phyloP scores from a whole-genome alignment of 1,284 basidiomycete genomes.

The Athelia psychrophila region DNA sequence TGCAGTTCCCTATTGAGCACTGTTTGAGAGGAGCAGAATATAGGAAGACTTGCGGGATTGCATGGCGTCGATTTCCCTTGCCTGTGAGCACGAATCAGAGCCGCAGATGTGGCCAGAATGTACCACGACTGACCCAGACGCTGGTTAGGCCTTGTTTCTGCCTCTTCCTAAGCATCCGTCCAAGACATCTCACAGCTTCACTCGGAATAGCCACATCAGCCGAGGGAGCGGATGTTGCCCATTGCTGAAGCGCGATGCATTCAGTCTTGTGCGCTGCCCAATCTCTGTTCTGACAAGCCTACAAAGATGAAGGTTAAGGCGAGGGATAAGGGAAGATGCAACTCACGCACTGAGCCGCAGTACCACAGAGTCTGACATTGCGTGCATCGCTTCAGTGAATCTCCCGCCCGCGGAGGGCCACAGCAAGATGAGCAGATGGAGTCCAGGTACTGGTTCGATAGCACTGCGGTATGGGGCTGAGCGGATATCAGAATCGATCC shows the following conservation, averaged over 20 bases:
- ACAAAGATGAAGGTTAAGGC: constrained; percentile 2
- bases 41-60: constrained; percentile 64
- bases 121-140: constrained; percentile 51
- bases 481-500: constrained; percentile 57
- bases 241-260: constrained; percentile 65
- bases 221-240: constrained; percentile 49
- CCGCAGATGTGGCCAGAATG: background rate
- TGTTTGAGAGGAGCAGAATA: background rate
- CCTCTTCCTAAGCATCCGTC: constrained; percentile 67
- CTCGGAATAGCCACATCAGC: constrained; percentile 51
- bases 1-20: constrained; percentile 20
- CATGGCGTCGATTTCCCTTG: constrained; percentile 62
- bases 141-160: constrained; percentile 53
- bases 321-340: constrained; percentile 2
- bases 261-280: constrained; percentile 79
- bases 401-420: constrained; percentile 23
- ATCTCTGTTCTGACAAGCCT: constrained; percentile 78
- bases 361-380: constrained; percentile 70
- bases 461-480: constrained; percentile 59
- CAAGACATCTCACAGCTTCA: constrained; percentile 76
- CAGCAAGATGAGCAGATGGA: constrained; percentile 72
- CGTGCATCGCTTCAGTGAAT: constrained; percentile 63
- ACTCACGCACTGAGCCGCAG: constrained; percentile 57
- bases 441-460: constrained; percentile 64
- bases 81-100: constrained; percentile 36